Percentiles rank a stretch among this genome's conserved stretches.
Evolutionary conservation across 768 basidiomycete species (phyloP).

Genomic region (Trametes villosa): DNA sequence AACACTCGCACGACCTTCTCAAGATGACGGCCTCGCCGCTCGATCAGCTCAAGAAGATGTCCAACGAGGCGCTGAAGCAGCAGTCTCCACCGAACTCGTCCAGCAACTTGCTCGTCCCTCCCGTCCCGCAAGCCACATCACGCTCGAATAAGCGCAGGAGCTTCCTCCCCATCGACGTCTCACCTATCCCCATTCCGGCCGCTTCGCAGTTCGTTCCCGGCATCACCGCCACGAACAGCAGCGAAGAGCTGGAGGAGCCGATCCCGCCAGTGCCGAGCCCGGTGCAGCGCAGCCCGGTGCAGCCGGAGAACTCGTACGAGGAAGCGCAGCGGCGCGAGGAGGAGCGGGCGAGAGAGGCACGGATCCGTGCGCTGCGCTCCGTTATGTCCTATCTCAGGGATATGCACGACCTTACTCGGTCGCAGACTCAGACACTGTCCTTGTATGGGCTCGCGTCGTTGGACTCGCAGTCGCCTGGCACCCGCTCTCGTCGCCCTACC

Average conservation of each 20-base stretch:
- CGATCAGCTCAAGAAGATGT: constrained; percentile 26
- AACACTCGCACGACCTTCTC: constrained; percentile 20
- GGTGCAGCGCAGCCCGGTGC: constrained; percentile 43
- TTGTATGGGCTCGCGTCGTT: constrained; percentile 60
- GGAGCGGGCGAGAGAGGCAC: constrained; percentile 70
- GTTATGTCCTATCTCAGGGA: constrained; percentile 97
- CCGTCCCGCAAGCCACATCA: constrained; percentile 43
- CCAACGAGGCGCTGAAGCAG: constrained; percentile 28
- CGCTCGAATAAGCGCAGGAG: constrained; percentile 77
- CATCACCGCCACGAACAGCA: constrained; percentile 46
- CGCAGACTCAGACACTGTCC: constrained; percentile 58
- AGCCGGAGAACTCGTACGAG: constrained; percentile 44
- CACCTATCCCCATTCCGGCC: constrained; percentile 67
- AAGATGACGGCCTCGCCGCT: constrained; percentile 18
- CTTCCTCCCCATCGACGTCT: constrained; percentile 84
- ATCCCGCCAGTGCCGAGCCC: constrained; percentile 10
- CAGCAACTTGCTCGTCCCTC: constrained; percentile 45
- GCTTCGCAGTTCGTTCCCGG: constrained; percentile 63
- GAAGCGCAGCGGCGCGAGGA: constrained; percentile 66
- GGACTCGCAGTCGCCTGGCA: constrained; percentile 36
- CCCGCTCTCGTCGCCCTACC: constrained; percentile 70
- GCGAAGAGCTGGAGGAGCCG: constrained; percentile 39
- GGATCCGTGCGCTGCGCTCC: constrained; percentile 81
- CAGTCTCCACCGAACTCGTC: constrained; percentile 18
- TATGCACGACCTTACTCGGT: constrained; percentile 86